A percentile compares a stretch with the other conserved stretches of the same genome.
These are phyloP conservation scores for Kappamyces sp. DNA, from an alignment of 192 early-diverging fungal species.

Conservation along the genomic window DNA sequence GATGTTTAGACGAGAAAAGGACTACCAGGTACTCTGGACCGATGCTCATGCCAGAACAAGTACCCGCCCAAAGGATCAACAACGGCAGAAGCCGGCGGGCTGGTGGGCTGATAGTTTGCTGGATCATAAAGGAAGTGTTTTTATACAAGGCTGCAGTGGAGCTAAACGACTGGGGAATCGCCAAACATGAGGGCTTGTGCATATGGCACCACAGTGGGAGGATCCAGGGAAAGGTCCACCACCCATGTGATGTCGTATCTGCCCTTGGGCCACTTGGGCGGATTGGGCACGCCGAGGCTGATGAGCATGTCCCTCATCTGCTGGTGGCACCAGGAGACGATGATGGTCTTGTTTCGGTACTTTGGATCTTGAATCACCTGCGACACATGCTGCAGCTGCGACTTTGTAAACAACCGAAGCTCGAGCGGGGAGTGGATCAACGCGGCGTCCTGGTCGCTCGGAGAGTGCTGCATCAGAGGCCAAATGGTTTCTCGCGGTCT, in stretches of 20 bases:
- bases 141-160: no score
- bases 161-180: not conserved
- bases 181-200: slow-evolving; percentile 4
- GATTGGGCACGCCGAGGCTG: slow-evolving; percentile 34
- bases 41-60: no score
- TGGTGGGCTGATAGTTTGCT: no score
- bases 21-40: slow-evolving; percentile 1
- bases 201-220: not conserved
- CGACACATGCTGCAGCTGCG: slow-evolving; percentile 17
- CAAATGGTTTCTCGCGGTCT: slow-evolving; percentile 35
- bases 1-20: slow-evolving; percentile 18
- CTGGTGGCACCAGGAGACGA: slow-evolving; percentile 50
- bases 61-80: no score
- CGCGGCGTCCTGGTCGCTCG: not conserved
- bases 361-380: slow-evolving; percentile 6
- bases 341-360: slow-evolving; percentile 24
- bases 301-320: slow-evolving; percentile 31
- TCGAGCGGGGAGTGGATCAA: slow-evolving; percentile 1
- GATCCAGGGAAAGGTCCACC: slow-evolving; percentile 10
- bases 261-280: slow-evolving; percentile 40
- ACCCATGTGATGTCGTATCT: slow-evolving; percentile 52
- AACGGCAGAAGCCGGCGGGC: no score
- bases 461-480: slow-evolving; percentile 19
- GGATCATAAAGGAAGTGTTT: no score
- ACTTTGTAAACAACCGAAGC: slow-evolving; percentile 25